Percentiles rank a stretch among this genome's conserved stretches.
Conservation (phyloP, 192 early-diverging fungal genomes). For the Coemansia guatemalensis region DNA sequence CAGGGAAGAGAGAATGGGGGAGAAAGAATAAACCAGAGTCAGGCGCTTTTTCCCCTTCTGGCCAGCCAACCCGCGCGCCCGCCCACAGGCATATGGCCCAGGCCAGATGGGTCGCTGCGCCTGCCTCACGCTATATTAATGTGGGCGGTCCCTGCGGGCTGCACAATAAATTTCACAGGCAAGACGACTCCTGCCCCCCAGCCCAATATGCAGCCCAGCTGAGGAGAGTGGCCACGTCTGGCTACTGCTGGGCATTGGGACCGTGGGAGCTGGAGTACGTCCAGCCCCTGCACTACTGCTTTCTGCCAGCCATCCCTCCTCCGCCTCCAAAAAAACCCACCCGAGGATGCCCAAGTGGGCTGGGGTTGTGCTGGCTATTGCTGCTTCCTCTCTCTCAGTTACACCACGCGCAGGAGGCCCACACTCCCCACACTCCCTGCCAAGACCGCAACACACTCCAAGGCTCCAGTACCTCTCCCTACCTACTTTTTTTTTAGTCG, state of each 20-base stretch:
- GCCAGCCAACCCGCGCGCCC: conserved; percentile 4
- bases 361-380: not conserved
- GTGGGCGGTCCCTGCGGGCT: conserved; percentile 7
- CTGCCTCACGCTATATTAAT: not conserved
- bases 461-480: not conserved
- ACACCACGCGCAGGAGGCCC: not conserved
- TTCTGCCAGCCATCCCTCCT: no score
- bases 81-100: not conserved
- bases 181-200: not conserved
- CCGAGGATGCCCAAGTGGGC: not conserved
- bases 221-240: not conserved
- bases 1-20: conserved; percentile 1
- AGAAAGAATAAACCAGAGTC: conserved; percentile 1
- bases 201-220: not conserved
- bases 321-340: not conserved
- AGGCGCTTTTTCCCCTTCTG: conserved; percentile 1
- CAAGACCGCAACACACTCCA: not conserved
- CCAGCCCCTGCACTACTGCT: not conserved
- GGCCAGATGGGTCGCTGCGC: not conserved
- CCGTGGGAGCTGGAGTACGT: conserved; percentile 1
- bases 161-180: conserved; percentile 8
- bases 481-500: not conserved
- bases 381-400: no score
- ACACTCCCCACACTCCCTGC: not conserved
- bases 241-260: not conserved